Percentiles rank a stretch among this genome's conserved stretches.
Evolutionary conservation across 768 basidiomycete species (phyloP).

Genomic region (Suillus variegatus): DNA sequence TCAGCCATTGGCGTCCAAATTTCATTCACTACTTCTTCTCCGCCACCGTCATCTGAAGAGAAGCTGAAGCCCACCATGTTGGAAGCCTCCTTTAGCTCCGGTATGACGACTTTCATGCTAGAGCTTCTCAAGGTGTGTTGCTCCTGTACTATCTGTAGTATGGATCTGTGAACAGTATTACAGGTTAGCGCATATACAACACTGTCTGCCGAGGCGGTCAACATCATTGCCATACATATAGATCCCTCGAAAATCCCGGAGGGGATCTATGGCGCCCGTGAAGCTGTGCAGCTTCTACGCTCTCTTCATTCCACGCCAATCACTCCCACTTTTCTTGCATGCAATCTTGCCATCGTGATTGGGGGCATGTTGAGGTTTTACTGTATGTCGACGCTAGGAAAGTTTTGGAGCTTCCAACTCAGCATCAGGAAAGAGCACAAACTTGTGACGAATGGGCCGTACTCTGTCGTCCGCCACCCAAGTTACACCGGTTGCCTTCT

Average conservation of each 20-base stretch:
- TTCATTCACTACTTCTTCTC: conserved; percentile 25
- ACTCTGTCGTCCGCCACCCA: conserved; percentile 32
- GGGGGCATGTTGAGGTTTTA: conserved; percentile 23
- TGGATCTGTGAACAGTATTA: not conserved
- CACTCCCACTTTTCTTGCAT: conserved; percentile 17
- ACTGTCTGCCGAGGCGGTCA: not conserved
- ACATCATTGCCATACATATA: conserved; percentile 1
- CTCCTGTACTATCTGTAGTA: not conserved
- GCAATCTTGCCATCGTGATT: conserved; percentile 13
- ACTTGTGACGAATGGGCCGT: conserved; percentile 31
- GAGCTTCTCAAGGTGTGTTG: too few relatives aligned
- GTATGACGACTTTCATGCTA: not conserved
- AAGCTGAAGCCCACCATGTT: not conserved
- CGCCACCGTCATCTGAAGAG: conserved; percentile 21
- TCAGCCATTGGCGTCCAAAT: conserved; percentile 28
- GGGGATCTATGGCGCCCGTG: not conserved
- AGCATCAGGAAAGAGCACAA: conserved; percentile 23
- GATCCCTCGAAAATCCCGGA: not conserved
- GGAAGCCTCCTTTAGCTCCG: not conserved
- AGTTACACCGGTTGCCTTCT: conserved; percentile 24
- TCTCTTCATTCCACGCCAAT: not conserved
- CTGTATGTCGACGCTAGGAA: conserved; percentile 27
- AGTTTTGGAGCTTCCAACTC: conserved; percentile 31
- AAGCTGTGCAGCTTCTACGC: not conserved
- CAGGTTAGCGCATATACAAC: not conserved